Percentiles rank a stretch among this genome's conserved stretches.
Conservation (phyloP, 495 filamentous ascomycete genomes). For the Pyrenula massariospora region DNA sequence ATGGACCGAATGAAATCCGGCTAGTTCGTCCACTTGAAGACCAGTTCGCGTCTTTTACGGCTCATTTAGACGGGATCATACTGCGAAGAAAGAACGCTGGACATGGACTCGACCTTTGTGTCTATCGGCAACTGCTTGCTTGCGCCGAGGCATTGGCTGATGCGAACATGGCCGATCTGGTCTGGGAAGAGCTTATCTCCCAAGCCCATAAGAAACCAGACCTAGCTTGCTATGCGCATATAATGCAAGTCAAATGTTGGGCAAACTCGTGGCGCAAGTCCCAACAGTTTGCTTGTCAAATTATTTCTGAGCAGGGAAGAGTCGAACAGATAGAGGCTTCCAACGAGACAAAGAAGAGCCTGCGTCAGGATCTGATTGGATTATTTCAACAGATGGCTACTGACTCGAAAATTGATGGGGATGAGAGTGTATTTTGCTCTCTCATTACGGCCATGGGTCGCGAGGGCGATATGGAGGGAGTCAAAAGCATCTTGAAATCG, state of each 20-base stretch:
- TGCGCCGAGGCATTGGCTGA: constrained; percentile 39
- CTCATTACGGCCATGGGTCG: constrained; percentile 44
- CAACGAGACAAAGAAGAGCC: not conserved
- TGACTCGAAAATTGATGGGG: constrained; percentile 23
- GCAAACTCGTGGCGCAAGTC: constrained; percentile 19
- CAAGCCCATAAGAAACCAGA: not conserved
- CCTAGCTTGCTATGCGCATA: constrained; percentile 43
- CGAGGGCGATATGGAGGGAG: constrained; percentile 35
- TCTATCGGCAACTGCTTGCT: constrained; percentile 45
- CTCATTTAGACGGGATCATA: constrained; percentile 23
- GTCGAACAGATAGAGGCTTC: constrained; percentile 11
- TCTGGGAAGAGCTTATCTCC: constrained; percentile 39
- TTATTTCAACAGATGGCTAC: constrained; percentile 40
- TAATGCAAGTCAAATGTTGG: constrained; percentile 37
- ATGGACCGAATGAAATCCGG: constrained; percentile 11
- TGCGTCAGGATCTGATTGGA: constrained; percentile 20
- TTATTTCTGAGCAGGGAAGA: constrained; percentile 19
- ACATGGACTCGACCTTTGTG: constrained; percentile 22
- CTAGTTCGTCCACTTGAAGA: constrained; percentile 14
- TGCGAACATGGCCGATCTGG: constrained; percentile 23
- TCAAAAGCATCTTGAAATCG: constrained; percentile 35
- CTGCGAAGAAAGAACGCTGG: constrained; percentile 18
- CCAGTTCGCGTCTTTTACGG: constrained; percentile 27
- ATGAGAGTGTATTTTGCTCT: constrained; percentile 44
- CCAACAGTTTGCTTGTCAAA: constrained; percentile 26